Base-by-base conservation (phyloP, 202 grass and related monocot genomes). In the Carex arenaria region DNA sequence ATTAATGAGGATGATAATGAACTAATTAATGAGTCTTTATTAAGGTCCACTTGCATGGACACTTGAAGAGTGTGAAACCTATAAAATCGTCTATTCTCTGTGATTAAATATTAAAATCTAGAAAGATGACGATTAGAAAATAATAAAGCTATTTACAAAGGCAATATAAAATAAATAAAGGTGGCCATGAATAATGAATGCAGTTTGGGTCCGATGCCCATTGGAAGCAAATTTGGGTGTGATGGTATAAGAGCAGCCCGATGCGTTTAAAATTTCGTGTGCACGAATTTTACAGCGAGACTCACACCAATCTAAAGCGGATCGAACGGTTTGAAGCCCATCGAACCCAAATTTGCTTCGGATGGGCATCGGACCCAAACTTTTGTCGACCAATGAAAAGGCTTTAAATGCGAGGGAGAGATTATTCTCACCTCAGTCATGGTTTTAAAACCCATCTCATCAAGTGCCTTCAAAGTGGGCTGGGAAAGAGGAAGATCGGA, bases 391-490 rank as follows among this genome's bases (percentile, higher is more conserved):
- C 34, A 36, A 36, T 4, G 55, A 5, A 57, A 57, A 3, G 55
- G 1, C 55, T 57, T 57, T 60, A 19, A 20, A 8, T 60, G 26
- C 26, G 36, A 31, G 63, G 2, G 12, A 32, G 23, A 9, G 1
- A 61, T 1, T 4, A 8, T n/a, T 49, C 10, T 49, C 2, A 97
- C 94, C 85, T 97, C 85, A n/a, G 94, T 92, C 67, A 97, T 93
- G 81, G 87, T 86, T 47, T 86, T 91, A 67, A 94, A 97, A 66
- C 90, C 87, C 92, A 92, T 97, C 84, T 97, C 94, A 7, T 71
- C 86, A 85, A 97, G 89, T 22, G 94, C 90, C 38, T 66, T 91
- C 57, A 89, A 64, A 47, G 92, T 40, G 38, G 61, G 87, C 81
- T 94, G 85, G 17, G 94, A 97, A 26, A 97, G 80, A 30, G 88